Evolutionary conservation across 2,329 filamentous ascomycete species (phyloP).

Genomic region (Bipolaris cookei): DNA sequence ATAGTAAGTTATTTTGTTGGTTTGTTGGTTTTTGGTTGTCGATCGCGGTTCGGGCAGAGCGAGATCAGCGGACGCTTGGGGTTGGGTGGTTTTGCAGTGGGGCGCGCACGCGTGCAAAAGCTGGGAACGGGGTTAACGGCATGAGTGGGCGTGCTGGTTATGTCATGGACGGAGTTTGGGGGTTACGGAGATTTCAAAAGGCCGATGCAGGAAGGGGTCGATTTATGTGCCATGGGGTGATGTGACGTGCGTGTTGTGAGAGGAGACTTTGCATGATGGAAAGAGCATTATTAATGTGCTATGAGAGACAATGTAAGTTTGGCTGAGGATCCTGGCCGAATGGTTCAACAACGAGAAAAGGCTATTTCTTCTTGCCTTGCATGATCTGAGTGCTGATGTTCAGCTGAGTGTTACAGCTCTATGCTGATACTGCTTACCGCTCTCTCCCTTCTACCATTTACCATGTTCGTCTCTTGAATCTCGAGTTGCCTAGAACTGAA

Average conservation of each 20-base stretch:
- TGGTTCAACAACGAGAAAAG: neutral
- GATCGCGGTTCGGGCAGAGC: constrained; percentile 1
- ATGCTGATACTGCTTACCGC: neutral
- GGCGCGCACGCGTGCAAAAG: too few relatives aligned
- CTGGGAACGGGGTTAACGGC: neutral
- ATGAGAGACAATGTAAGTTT: neutral
- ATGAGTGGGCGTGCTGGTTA: neutral
- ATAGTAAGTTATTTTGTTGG: neutral
- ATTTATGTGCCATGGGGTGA: too few relatives aligned
- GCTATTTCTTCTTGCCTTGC: neutral
- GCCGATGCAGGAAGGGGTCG: neutral
- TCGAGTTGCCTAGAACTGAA: neutral
- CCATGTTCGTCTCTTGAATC: neutral
- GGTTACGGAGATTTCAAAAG: neutral
- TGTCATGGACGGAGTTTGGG: neutral
- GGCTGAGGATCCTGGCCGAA: neutral
- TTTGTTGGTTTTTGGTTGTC: neutral
- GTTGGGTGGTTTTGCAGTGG: neutral
- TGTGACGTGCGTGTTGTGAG: neutral
- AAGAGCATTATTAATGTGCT: too few relatives aligned
- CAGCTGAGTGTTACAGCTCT: neutral
- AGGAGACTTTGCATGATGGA: neutral
- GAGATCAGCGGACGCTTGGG: neutral
- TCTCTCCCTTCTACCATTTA: neutral
- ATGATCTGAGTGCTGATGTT: neutral